Evolutionary conservation across 345 rosid genomes (phyloP).

Genomic region (Garcia nutans): DNA sequence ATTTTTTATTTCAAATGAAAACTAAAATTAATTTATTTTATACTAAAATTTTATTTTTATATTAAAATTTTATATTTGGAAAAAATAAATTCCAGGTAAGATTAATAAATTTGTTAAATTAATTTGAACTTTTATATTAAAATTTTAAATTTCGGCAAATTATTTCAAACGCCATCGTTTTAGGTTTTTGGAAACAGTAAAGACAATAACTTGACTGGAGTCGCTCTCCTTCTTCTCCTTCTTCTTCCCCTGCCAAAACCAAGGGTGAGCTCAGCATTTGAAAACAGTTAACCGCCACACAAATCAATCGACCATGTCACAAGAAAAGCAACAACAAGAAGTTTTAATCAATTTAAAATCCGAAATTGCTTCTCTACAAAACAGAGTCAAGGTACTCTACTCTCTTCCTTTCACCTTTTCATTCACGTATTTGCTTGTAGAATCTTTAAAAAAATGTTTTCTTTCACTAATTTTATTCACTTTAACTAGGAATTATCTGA

Average conservation of each 20-base stretch:
- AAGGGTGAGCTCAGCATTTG: background rate
- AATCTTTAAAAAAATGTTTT: background rate
- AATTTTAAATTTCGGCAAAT: background rate
- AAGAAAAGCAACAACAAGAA: background rate
- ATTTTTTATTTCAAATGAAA: no score
- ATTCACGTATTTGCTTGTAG: background rate
- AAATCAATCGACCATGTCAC: constrained; percentile 1
- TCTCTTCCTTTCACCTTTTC: background rate
- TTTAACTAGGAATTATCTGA: constrained; percentile 55
- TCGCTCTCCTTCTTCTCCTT: no score
- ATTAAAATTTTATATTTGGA: no score
- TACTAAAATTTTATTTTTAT: no score
- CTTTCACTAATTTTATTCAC: background rate
- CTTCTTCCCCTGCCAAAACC: background rate
- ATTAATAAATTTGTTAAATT: no score
- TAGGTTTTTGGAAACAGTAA: background rate
- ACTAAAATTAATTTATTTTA: no score
- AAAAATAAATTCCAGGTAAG: no score
- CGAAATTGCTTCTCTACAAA: constrained; percentile 27
- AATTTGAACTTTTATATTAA: no score
- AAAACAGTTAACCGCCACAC: background rate
- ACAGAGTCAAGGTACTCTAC: constrained; percentile 25
- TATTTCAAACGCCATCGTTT: background rate
- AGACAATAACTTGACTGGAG: background rate
- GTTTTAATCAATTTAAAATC: constrained; percentile 12